These are phyloP conservation scores for Fusarium pilosicola DNA, from an alignment of 2,329 filamentous ascomycete genomes.

Conservation along the genomic window DNA sequence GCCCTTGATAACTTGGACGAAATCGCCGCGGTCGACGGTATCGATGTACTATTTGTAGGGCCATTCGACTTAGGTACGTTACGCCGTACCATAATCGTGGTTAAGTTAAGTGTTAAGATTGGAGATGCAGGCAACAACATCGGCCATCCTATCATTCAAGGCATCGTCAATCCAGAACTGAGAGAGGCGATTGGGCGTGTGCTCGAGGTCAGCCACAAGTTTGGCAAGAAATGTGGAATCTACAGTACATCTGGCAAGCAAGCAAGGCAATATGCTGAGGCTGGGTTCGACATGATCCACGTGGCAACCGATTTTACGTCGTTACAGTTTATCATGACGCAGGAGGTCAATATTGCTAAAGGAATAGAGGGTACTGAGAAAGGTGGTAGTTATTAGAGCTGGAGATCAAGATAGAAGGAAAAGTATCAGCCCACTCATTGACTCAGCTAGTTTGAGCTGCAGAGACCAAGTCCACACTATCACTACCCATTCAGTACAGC, in stretches of 20 bases:
- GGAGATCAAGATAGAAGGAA: neutral
- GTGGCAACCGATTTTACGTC: neutral
- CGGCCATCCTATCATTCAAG: neutral
- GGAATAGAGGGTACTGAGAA: neutral
- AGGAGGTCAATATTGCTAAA: neutral
- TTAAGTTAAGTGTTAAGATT: too few relatives aligned
- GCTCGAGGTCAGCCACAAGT: neutral
- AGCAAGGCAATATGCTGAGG: neutral
- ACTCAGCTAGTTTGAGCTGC: neutral
- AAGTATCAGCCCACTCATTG: accelerated
- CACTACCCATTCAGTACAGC: neutral
- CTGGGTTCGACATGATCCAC: neutral
- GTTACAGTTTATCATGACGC: neutral
- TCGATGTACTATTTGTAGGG: neutral
- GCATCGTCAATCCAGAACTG: neutral
- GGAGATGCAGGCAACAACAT: neutral
- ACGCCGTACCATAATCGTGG: too few relatives aligned
- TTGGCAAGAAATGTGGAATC: neutral
- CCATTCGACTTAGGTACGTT: neutral
- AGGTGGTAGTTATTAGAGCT: neutral
- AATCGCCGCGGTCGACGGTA: neutral
- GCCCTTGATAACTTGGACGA: neutral
- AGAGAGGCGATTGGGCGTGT: neutral
- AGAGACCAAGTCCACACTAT: neutral
- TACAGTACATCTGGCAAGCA: neutral